Evolutionary conservation across 2,329 filamentous ascomycete genomes (phyloP).

Genomic region (Fusarium hainanense): DNA sequence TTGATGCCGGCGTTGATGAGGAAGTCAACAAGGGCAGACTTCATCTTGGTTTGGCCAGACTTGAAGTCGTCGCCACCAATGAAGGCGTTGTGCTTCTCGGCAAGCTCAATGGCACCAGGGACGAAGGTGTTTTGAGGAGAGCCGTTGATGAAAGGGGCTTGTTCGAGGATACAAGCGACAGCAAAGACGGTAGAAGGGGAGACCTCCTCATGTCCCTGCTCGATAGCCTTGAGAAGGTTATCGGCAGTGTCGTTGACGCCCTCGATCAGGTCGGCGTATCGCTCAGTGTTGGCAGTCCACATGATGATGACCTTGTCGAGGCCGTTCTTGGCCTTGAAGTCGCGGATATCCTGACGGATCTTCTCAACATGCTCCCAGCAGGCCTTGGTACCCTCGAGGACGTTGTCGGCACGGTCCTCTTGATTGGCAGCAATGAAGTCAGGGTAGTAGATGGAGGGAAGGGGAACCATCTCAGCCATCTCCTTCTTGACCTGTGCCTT

Average conservation of each 20-base stretch:
- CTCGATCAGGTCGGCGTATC: slow-evolving; percentile 86
- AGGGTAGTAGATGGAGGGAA: slow-evolving; percentile 97
- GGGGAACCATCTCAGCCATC: slow-evolving; percentile 87
- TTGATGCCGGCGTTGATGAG: slow-evolving; percentile 99
- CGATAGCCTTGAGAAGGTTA: slow-evolving; percentile 89
- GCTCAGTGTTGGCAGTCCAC: slow-evolving; percentile 99
- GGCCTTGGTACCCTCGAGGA: slow-evolving; percentile 85
- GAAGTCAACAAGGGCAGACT: slow-evolving; percentile 98
- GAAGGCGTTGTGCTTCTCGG: slow-evolving; percentile 87
- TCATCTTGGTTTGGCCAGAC: slow-evolving; percentile 99
- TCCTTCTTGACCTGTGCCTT: slow-evolving; percentile 93
- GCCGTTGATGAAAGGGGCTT: slow-evolving; percentile 96
- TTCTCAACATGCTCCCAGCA: slow-evolving; percentile 89
- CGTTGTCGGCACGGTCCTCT: slow-evolving; percentile 93
- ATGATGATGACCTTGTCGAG: slow-evolving; percentile 97
- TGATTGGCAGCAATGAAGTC: slow-evolving; percentile 99
- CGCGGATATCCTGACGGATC: slow-evolving; percentile 90
- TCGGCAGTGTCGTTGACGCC: slow-evolving; percentile 98
- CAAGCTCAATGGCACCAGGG: slow-evolving; percentile 88
- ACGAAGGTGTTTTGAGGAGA: slow-evolving; percentile 99
- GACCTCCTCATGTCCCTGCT: slow-evolving; percentile 88
- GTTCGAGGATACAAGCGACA: slow-evolving; percentile 91
- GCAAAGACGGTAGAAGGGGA: slow-evolving; percentile 96
- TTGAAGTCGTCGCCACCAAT: slow-evolving; percentile 99
- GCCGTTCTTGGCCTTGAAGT: slow-evolving; percentile 87